Evolutionary conservation across 108 stramenopile genomes (phyloP).

Genomic region (Poteriospumella lacustris): DNA sequence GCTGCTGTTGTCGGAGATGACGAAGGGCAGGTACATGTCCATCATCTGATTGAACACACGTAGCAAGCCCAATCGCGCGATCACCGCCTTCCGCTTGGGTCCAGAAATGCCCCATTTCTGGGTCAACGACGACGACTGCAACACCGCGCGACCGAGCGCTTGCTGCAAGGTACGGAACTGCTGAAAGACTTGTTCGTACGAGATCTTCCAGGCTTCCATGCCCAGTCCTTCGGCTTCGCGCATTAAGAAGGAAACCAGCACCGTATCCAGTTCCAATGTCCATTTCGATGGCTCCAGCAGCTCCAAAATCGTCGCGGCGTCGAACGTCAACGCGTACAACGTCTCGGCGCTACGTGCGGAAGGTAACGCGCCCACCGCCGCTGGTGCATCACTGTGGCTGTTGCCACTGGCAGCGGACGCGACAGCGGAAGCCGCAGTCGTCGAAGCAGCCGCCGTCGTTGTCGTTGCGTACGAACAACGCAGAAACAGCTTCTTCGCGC

Average conservation of each 20-base stretch:
- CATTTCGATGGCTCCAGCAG: conserved; percentile 38
- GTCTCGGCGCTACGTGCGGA: neutral
- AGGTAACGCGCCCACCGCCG: neutral
- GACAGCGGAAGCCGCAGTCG: too few relatives aligned
- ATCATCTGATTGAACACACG: conserved; percentile 24
- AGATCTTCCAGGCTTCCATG: neutral
- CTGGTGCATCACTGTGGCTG: neutral
- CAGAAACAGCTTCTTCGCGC: conserved; percentile 18
- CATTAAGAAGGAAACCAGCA: neutral
- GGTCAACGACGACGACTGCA: neutral
- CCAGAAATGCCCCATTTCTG: conserved; percentile 26
- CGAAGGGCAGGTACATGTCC: conserved; percentile 12
- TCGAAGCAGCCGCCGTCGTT: too few relatives aligned
- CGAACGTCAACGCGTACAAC: neutral
- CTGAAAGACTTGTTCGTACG: neutral
- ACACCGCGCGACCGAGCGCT: neutral
- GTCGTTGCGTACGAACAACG: neutral
- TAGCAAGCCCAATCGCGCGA: conserved; percentile 14
- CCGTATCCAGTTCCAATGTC: conserved; percentile 1
- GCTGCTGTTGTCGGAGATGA: neutral
- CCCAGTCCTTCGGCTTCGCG: neutral
- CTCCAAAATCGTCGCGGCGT: conserved; percentile 34
- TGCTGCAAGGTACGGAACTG: conserved; percentile 15
- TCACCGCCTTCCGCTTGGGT: conserved; percentile 18
- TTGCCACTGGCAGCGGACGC: conserved; percentile 7